Percentiles rank a stretch among this genome's conserved stretches.
phyloP scores from a whole-genome alignment of 306 rosid genomes.

The Argentina anserina region DNA sequence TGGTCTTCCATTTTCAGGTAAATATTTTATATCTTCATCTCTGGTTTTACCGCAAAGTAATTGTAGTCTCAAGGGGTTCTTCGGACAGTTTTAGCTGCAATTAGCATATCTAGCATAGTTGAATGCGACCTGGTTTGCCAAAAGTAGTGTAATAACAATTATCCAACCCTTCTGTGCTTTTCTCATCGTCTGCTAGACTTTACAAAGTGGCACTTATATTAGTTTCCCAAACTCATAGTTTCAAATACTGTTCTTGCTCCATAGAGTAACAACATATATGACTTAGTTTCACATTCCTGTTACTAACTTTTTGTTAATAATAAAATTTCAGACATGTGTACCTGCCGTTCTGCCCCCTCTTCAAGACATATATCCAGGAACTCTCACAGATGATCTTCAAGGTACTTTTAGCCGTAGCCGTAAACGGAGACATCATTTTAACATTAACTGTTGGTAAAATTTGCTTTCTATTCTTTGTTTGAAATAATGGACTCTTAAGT shows the following conservation, averaged over 20 bases:
- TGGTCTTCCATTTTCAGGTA: conserved; percentile 94
- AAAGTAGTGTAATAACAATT: background rate
- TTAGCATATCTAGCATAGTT: conserved; percentile 11
- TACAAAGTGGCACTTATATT: background rate
- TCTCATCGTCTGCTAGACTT: background rate
- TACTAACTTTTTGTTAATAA: background rate
- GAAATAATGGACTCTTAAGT: background rate
- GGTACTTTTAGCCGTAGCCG: conserved; percentile 50
- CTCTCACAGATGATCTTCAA: conserved; percentile 67
- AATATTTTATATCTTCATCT: conserved; percentile 25
- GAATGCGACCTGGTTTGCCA: conserved; percentile 24
- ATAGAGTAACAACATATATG: background rate
- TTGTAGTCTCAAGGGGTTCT: background rate
- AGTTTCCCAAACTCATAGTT: background rate
- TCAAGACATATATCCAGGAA: conserved; percentile 65
- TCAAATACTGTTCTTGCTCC: background rate
- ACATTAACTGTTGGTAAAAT: background rate
- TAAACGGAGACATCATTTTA: conserved; percentile 9
- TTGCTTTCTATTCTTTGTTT: background rate
- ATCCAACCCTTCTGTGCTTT: background rate
- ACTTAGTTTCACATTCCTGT: background rate
- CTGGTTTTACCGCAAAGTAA: background rate
- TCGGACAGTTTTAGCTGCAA: conserved; percentile 10
- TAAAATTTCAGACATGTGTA: conserved; percentile 60
- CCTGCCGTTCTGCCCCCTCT: conserved; percentile 96